A percentile compares a stretch with the other conserved stretches of the same genome.
These are phyloP conservation scores for Fraxinus quadrangulata DNA, from an alignment of 257 asterid genomes.

Conservation along the genomic window DNA sequence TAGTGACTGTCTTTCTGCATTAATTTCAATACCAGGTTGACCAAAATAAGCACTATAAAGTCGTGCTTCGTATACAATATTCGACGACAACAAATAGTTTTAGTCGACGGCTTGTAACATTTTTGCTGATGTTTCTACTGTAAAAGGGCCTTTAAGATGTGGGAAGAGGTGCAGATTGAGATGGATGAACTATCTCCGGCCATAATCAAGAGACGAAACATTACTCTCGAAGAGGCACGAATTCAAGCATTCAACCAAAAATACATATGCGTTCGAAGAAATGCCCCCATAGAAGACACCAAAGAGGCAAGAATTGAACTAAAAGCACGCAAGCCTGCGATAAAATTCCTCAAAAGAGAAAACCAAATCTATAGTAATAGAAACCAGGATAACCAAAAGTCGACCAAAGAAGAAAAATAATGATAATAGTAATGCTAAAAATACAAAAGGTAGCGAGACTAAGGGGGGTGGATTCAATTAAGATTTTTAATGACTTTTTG, in stretches of 20 bases:
- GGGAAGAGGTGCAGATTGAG: constrained; percentile 79
- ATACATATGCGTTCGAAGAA: constrained; percentile 6
- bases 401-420: constrained; percentile 3
- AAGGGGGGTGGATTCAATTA: no score
- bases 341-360: constrained; percentile 12
- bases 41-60: no score
- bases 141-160: constrained; percentile 60
- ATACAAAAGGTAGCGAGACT: neutral
- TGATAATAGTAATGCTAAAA: neutral
- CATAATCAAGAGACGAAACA: constrained; percentile 67
- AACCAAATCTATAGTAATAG: neutral
- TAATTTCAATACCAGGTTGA: no score
- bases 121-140: neutral
- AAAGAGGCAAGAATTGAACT: constrained; percentile 26
- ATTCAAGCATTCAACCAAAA: neutral
- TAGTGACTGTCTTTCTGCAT: no score
- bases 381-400: neutral
- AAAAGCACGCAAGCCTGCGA: constrained; percentile 8
- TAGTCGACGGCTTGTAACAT: no score
- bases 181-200: constrained; percentile 79
- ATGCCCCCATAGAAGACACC: constrained; percentile 1
- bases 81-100: no score
- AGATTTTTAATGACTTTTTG: no score
- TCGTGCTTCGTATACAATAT: no score
- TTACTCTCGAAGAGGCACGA: constrained; percentile 51